Base-by-base conservation (phyloP, 1,284 basidiomycete genomes). In the Takashimella koratensis region DNA sequence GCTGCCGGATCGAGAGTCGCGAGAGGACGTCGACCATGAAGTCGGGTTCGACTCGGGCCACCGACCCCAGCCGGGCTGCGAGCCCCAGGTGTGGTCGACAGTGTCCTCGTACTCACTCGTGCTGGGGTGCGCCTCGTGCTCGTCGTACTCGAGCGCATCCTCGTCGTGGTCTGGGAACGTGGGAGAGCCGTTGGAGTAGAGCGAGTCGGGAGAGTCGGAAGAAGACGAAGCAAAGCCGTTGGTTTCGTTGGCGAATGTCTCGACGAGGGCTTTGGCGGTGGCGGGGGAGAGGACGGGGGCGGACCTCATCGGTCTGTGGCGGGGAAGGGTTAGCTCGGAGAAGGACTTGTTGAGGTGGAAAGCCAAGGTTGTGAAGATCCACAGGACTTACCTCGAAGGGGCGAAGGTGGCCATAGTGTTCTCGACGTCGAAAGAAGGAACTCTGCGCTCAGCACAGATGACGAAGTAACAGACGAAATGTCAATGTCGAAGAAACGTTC, bases 171-270 rank as follows among this genome's bases (percentile, higher is more conserved):
- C 54, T 20, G 52, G 53, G 48, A 68, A 62, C 1, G 49, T 55
- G 4, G 67, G 64, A 3, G 65, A 67, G 21, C 49, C 51, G 36
- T 52, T 56, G 3, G 67, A 67, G 45, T 68, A 67, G 6, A 64
- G 56, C 11, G 67, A 68, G 45, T 67, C 63, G 39, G 67, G 67
- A 3, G 67, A 68, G n/a, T 62, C 51, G 13, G 65, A 65, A 5
- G 62, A 50, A 4, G 56, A 55, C 11, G 62, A 60, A 2, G 54
- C 45, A 4, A 36, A 36, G 10, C 30, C 30, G 30, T 16, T 36
- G 30, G 40, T 40, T 16, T 62, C 56, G 8, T 52, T 30, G 22
- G 52, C 48, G 23, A 60, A 52, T 4, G 59, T 22, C 13, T 49
- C 56, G 13, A 60, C 42, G 30, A 60, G 21, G 13, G 25, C 40